A percentile compares a stretch with the other conserved stretches of the same genome.
Evolutionary conservation across 129 eudicot genomes (phyloP).

Genomic region (Tagetes erecta): DNA sequence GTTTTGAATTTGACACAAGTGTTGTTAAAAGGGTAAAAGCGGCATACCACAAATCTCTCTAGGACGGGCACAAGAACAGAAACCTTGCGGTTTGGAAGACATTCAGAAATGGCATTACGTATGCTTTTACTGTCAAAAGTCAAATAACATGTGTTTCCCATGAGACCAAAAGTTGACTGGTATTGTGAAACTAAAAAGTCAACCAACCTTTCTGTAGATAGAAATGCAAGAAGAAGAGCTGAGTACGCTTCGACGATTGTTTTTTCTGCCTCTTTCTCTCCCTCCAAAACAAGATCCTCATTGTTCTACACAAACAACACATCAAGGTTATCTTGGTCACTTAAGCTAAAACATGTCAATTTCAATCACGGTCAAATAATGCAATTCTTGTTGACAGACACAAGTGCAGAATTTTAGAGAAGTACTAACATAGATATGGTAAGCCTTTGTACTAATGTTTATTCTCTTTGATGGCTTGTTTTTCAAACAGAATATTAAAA

Average conservation of each 20-base stretch:
- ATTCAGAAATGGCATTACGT: conserved; percentile 71
- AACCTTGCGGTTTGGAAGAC: conserved; percentile 74
- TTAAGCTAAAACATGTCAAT: conserved; percentile 12
- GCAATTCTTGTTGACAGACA: background rate
- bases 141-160: conserved; percentile 27
- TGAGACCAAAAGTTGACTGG: conserved; percentile 3
- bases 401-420: background rate
- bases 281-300: conserved; percentile 69
- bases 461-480: background rate
- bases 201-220: conserved; percentile 86
- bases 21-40: conserved; percentile 21
- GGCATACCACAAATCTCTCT: conserved; percentile 96
- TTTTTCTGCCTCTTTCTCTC: conserved; percentile 98
- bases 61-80: conserved; percentile 79
- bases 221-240: conserved; percentile 92
- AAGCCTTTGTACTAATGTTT: background rate
- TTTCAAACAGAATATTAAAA: background rate
- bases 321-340: conserved; percentile 19
- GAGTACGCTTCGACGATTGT: conserved; percentile 94
- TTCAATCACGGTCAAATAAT: background rate
- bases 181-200: background rate
- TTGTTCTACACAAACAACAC: conserved; percentile 54
- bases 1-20: background rate
- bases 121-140: conserved; percentile 61
- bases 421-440: background rate